Evolutionary conservation across 148 eudicot genomes (phyloP).

Genomic region (Rhododendron vialii): DNA sequence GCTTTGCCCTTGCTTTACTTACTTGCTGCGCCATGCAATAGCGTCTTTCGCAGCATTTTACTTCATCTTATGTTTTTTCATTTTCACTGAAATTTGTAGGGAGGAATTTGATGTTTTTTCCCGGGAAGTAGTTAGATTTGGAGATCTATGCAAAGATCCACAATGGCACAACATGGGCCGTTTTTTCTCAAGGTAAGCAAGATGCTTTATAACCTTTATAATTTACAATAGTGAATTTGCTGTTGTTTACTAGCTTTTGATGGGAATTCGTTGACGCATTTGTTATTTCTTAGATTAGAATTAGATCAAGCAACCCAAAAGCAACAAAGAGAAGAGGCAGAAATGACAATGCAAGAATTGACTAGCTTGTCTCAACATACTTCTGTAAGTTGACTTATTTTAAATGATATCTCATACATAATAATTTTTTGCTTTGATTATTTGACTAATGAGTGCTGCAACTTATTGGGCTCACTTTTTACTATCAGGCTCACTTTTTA

Average conservation of each 20-base stretch:
- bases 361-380: slow-evolving; percentile 70
- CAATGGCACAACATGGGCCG: slow-evolving; percentile 90
- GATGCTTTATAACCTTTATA: neutral
- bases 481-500: neutral
- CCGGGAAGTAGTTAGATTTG: slow-evolving; percentile 84
- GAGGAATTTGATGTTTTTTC: slow-evolving; percentile 74
- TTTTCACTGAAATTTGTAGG: slow-evolving; percentile 39
- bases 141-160: slow-evolving; percentile 86
- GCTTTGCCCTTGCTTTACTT: neutral
- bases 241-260: slow-evolving; percentile 13
- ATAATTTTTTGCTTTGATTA: neutral
- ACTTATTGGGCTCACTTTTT: neutral
- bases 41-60: neutral
- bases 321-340: slow-evolving; percentile 55
- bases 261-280: slow-evolving; percentile 8
- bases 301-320: slow-evolving; percentile 36
- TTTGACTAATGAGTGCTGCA: neutral
- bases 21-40: neutral
- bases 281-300: slow-evolving; percentile 58
- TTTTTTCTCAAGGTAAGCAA: slow-evolving; percentile 69
- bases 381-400: slow-evolving; percentile 54
- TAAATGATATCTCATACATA: neutral
- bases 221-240: neutral
- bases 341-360: slow-evolving; percentile 69
- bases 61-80: neutral